Base-by-base conservation (phyloP, 768 basidiomycete genomes). In the Saitozyma sp. region DNA sequence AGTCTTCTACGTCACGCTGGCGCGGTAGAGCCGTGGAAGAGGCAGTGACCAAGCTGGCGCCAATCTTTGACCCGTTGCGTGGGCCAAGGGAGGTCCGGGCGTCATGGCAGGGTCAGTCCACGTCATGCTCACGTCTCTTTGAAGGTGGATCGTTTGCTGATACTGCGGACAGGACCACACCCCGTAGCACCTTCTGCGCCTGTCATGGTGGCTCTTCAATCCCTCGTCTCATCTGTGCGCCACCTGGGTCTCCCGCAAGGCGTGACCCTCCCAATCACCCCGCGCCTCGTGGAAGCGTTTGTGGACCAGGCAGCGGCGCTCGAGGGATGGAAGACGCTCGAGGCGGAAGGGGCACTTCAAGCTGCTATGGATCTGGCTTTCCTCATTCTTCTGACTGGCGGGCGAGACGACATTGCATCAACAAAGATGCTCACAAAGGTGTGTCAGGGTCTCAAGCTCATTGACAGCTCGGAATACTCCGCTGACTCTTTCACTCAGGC, bases 281-380 rank as follows among this genome's bases (percentile, higher is more conserved):
- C 48, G 49, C 50, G 64, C 1, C 54, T 74, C 1, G 63, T 74
- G 16, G 58, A 58, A 37, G 62, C 13, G 7, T 76, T 68, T 48
- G 66, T 70, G 17, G 51, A 54, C 6, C 8, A 20, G 6, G 75
- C 65, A 3, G 63, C 49, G 40, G 46, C 10, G 1, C 29, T 76
- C 13, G 68, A 68, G 42, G 72, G 68, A 6, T 76, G 75, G 75
- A 55, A 51, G 42, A 38, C 9, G 41, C n/a, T 46, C 49, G 48
- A 64, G 19, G 62, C 52, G 10, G 60, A 67, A 39, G 46, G 43
- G 6, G 56, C 57, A 39, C 49, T 62, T 6, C 72, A 76, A 50
- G 66, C 67, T 3, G 62, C 56, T 9, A 51, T 74, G 20, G 75
- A 76, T 63, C 56, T 74, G 19, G 72, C 58, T 5, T 71, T 76